These are phyloP conservation scores for Fusarium globosum DNA, from an alignment of 2,329 filamentous ascomycete genomes.

Conservation along the genomic window DNA sequence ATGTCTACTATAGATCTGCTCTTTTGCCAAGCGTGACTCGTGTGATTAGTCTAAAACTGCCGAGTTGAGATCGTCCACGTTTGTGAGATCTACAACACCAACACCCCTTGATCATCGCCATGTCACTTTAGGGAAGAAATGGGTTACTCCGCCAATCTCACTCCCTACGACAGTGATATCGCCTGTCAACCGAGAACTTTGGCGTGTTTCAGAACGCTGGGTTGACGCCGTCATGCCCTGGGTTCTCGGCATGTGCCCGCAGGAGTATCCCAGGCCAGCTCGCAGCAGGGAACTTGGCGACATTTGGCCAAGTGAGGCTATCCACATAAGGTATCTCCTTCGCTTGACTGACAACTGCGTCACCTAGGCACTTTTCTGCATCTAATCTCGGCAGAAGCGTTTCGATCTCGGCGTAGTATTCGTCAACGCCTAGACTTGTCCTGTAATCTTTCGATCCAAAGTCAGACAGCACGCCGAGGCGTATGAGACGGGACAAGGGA, in stretches of 20 bases:
- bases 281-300: conserved; percentile 45
- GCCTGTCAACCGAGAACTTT: neutral
- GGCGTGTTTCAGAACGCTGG: conserved; percentile 43
- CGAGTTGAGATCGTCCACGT: conserved; percentile 27
- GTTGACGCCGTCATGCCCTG: conserved; percentile 43
- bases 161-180: neutral
- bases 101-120: conserved; percentile 15
- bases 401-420: conserved; percentile 36
- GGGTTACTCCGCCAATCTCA: conserved; percentile 21
- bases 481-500: conserved; percentile 47
- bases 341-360: conserved; percentile 46
- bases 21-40: conserved; percentile 14
- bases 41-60: conserved; percentile 18
- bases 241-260: conserved; percentile 46
- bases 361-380: conserved; percentile 41
- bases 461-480: conserved; percentile 49
- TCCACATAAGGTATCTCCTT: conserved; percentile 36
- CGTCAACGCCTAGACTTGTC: conserved; percentile 6
- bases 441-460: conserved; percentile 41
- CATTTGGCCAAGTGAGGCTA: conserved; percentile 40
- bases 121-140: neutral
- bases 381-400: conserved; percentile 41
- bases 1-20: neutral
- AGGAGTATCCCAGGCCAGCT: conserved; percentile 50
- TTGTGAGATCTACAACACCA: conserved; percentile 15